These are phyloP conservation scores for Hypomontagnella monticulosa DNA, from an alignment of 495 filamentous ascomycete species.

Conservation along the genomic window DNA sequence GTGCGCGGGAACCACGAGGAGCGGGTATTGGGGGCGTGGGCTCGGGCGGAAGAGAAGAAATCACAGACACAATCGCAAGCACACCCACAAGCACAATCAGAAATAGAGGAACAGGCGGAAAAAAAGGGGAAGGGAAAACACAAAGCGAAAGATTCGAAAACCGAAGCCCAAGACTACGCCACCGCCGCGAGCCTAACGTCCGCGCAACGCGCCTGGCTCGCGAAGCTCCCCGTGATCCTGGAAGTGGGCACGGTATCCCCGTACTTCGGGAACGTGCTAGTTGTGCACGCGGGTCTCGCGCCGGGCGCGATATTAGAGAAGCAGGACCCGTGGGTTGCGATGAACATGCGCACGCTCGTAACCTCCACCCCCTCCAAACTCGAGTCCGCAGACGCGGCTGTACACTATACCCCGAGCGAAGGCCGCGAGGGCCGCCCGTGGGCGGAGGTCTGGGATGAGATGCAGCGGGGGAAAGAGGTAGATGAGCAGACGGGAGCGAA, in stretches of 20 bases:
- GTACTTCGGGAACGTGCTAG: slow-evolving; percentile 67
- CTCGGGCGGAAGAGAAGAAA: slow-evolving; percentile 28
- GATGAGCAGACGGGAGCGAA: slow-evolving; percentile 47
- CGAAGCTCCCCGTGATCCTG: slow-evolving; percentile 77
- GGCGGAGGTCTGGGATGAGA: slow-evolving; percentile 66
- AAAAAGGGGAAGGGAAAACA: slow-evolving; percentile 5
- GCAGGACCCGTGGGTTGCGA: slow-evolving; percentile 82
- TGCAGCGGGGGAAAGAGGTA: slow-evolving; percentile 28
- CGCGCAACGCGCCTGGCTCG: slow-evolving; percentile 74
- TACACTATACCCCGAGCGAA: slow-evolving; percentile 19
- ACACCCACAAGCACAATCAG: slow-evolving; percentile 9
- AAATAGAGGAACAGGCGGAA: slow-evolving; percentile 3
- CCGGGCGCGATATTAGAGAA: slow-evolving; percentile 74
- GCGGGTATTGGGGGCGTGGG: slow-evolving; percentile 65
- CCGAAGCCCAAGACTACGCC: slow-evolving; percentile 33
- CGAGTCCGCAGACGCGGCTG: not conserved
- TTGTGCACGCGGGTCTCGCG: slow-evolving; percentile 87
- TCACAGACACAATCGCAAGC: not conserved
- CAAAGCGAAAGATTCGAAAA: slow-evolving; percentile 1
- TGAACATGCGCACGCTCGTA: slow-evolving; percentile 88
- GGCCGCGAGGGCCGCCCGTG: slow-evolving; percentile 68
- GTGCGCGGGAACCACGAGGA: slow-evolving; percentile 97
- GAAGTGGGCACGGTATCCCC: slow-evolving; percentile 64
- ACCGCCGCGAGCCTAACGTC: slow-evolving; percentile 50
- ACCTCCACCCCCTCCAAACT: slow-evolving; percentile 11